A percentile compares a stretch with the other conserved stretches of the same genome.
Conservation (phyloP, 352 stramenopile genomes). For the Phytophthora boehmeriae region DNA sequence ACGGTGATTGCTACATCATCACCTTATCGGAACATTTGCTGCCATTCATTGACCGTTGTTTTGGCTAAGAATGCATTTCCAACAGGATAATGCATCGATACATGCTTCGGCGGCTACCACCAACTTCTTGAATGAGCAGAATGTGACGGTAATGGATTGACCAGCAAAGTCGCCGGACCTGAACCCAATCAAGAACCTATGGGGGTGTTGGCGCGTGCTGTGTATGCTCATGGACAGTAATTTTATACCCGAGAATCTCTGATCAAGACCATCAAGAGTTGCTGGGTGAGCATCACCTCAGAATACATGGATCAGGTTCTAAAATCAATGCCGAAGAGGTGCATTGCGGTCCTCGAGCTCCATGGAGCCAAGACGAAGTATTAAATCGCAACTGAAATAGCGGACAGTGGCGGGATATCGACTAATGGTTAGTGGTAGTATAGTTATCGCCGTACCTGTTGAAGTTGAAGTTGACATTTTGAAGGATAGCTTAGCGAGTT, state of each 20-base stretch:
- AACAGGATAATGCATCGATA: constrained; percentile 30
- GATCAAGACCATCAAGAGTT: constrained; percentile 2
- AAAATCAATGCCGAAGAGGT: constrained; percentile 20
- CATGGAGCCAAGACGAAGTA: constrained; percentile 19
- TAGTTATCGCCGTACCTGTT: constrained; percentile 1
- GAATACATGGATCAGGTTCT: constrained; percentile 6
- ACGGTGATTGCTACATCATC: constrained; percentile 14
- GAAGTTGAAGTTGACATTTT: neutral
- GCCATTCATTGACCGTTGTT: constrained; percentile 5
- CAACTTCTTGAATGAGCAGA: constrained; percentile 12
- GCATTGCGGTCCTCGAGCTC: constrained; percentile 16
- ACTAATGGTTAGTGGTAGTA: neutral
- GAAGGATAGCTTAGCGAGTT: neutral
- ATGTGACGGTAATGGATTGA: constrained; percentile 10
- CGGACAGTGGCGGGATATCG: neutral
- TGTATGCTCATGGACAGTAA: constrained; percentile 21
- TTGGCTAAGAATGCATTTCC: constrained; percentile 9
- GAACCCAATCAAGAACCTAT: constrained; percentile 30
- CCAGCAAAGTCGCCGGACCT: constrained; percentile 19
- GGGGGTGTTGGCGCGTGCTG: constrained; percentile 6
- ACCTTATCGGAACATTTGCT: constrained; percentile 20
- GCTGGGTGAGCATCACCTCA: constrained; percentile 9
- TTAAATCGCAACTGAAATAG: constrained; percentile 2
- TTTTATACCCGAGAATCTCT: constrained; percentile 14
- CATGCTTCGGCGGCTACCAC: constrained; percentile 9